Evolutionary conservation across 495 filamentous ascomycete species (phyloP), one percentile per base, ranked within the genome.

Genomic region (Echria macrotheca): DNA sequence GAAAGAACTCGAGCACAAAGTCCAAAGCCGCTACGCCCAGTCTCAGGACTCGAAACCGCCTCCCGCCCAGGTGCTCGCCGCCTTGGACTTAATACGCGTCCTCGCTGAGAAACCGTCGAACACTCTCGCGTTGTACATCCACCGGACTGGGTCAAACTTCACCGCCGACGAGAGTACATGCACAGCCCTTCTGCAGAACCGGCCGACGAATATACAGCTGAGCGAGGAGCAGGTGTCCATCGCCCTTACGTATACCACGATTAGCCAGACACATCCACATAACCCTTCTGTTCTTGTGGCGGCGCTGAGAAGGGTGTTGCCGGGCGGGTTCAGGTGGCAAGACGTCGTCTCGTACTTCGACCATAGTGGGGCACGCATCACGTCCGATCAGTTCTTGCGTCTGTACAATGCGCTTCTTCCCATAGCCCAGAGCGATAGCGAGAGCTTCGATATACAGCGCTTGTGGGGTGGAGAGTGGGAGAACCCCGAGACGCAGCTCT

Each of bases 381-480:
- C 86, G 5, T 77, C 83, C 19, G 70, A 75, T 14, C 93, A 96
- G 51, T 94, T 99, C 50, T 67, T 89, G 26, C 79, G 78, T 23
- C 66, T 99, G 10, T 91, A 89, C 64, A 73, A 83, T 44, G 85
- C 84, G 14, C 71, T 99, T 21, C 69, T 86, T 23, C 81, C 81
- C 1, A 70, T 86, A 45, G 86, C 86, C 29, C 71, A 67, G 37
- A 79, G 84, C 19, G 76, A 83, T 14, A 55, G 51, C 17, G 49
- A 63, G 2, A 50, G 50, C 15, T 67, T 80, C 59, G 83, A 95
- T 65, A 80, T 96, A 37, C 85, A 95, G 64, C 78, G 74, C 29
- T 75, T 99, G 19, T 97, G 91, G 93, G 89, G 90, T 49, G 91
- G 90, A 26, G 75, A 82, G 37, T 97, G 94, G 93, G 79, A 86